Conservation (phyloP, 495 filamentous ascomycete species). For the Cryomyces antarcticus region DNA sequence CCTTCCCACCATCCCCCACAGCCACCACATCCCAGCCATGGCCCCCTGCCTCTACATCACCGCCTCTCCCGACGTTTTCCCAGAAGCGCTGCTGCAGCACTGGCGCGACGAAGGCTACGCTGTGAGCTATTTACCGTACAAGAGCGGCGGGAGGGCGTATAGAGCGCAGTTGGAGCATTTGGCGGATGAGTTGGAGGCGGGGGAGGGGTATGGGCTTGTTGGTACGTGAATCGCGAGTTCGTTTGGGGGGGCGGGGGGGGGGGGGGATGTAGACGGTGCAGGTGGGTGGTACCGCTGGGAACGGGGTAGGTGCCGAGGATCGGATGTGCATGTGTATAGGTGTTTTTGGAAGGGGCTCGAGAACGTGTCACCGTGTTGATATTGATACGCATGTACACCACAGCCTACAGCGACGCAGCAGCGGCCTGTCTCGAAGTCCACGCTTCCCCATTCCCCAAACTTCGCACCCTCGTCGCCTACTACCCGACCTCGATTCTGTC, state of each 20-base stretch:
- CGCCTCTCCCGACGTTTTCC: conserved; percentile 34
- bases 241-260: too few species aligned
- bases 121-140: conserved; percentile 5
- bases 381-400: background rate
- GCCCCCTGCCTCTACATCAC: conserved; percentile 35
- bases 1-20: too few species aligned
- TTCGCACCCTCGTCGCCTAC: conserved; percentile 36
- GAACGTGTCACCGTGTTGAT: too few species aligned
- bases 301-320: background rate
- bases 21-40: background rate
- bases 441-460: conserved; percentile 25
- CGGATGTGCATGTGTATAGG: background rate
- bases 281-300: too few species aligned
- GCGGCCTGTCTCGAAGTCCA: conserved; percentile 33
- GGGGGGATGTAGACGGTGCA: too few species aligned
- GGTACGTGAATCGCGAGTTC: too few species aligned
- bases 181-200: conserved; percentile 12
- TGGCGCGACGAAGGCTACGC: conserved; percentile 32
- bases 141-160: conserved; percentile 4
- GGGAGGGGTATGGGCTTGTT: conserved; percentile 15
- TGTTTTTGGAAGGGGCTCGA: background rate
- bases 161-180: conserved; percentile 1
- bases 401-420: conserved; percentile 32
- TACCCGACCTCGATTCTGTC: conserved; percentile 36
- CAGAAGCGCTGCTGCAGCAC: conserved; percentile 25